phyloP scores from a whole-genome alignment of 306 rosid genomes.

The cucumber (Cucumis sativus) region DNA sequence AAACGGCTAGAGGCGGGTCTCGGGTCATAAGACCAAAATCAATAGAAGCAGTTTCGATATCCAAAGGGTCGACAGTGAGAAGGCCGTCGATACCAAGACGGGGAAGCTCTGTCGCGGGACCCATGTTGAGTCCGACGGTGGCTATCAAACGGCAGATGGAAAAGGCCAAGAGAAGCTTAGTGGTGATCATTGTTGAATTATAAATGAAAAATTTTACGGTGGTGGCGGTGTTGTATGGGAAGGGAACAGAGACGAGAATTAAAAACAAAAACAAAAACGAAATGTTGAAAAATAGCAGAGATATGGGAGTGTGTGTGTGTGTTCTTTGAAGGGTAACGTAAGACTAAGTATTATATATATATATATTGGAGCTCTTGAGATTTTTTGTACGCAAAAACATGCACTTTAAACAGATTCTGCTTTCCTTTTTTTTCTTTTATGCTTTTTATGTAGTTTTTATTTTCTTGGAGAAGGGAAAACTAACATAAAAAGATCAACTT shows the following conservation, averaged over 20 bases:
- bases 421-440: too few species aligned
- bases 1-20: conserved; percentile 35
- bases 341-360: conserved; percentile 19
- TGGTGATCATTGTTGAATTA: conserved; percentile 15
- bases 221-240: conserved; percentile 7
- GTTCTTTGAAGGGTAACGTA: conserved; percentile 35
- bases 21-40: conserved; percentile 58
- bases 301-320: neutral
- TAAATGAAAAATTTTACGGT: neutral
- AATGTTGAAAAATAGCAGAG: conserved; percentile 14
- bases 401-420: conserved; percentile 8
- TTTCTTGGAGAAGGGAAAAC: neutral
- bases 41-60: conserved; percentile 38
- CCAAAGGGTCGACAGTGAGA: conserved; percentile 36
- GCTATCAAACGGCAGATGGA: conserved; percentile 45
- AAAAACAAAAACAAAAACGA: neutral
- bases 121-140: conserved; percentile 49
- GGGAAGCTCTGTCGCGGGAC: conserved; percentile 33
- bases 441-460: neutral
- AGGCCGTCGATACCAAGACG: conserved; percentile 42
- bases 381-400: conserved; percentile 43
- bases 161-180: conserved; percentile 40
- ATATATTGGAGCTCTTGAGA: conserved; percentile 42
- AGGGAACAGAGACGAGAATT: conserved; percentile 18
- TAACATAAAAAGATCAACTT: neutral